A percentile compares a stretch with the other conserved stretches of the same genome.
Evolutionary conservation across 2,329 filamentous ascomycete genomes (phyloP).

Genomic region (Paraphoma chrysanthemicola): DNA sequence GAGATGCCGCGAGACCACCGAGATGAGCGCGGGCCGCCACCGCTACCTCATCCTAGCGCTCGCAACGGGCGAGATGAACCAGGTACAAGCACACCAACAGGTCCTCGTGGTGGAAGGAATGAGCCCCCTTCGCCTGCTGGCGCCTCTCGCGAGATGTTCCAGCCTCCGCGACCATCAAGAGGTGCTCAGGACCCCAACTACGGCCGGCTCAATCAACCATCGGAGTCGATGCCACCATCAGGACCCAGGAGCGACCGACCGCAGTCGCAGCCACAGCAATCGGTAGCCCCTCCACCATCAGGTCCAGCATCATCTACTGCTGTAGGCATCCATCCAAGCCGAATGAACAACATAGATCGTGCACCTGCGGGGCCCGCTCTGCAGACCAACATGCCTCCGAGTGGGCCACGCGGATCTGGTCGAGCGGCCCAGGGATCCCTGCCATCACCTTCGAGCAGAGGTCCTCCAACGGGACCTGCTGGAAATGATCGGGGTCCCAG

Average conservation of each 20-base stretch:
- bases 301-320: conserved; percentile 43
- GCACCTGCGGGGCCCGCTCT: conserved; percentile 26
- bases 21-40: conserved; percentile 39
- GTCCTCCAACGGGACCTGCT: conserved; percentile 44
- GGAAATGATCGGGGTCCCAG: conserved; percentile 34
- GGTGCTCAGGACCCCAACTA: conserved; percentile 56
- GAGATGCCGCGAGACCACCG: conserved; percentile 37
- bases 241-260: conserved; percentile 57
- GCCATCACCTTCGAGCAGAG: conserved; percentile 36
- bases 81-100: conserved; percentile 57
- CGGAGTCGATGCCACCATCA: conserved; percentile 59
- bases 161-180: conserved; percentile 41
- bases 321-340: conserved; percentile 62
- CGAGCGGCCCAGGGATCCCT: conserved; percentile 32
- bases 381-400: conserved; percentile 44
- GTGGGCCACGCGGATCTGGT: conserved; percentile 41
- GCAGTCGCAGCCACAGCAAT: conserved; percentile 31
- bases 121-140: conserved; percentile 33
- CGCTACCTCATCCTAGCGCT: conserved; percentile 28
- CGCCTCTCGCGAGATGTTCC: conserved; percentile 49
- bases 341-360: conserved; percentile 54
- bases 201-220: conserved; percentile 56
- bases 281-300: conserved; percentile 42
- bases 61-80: conserved; percentile 51
- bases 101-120: conserved; percentile 57